Base-by-base conservation (phyloP, 257 asterid species). In the Ligustrum vulgare region DNA sequence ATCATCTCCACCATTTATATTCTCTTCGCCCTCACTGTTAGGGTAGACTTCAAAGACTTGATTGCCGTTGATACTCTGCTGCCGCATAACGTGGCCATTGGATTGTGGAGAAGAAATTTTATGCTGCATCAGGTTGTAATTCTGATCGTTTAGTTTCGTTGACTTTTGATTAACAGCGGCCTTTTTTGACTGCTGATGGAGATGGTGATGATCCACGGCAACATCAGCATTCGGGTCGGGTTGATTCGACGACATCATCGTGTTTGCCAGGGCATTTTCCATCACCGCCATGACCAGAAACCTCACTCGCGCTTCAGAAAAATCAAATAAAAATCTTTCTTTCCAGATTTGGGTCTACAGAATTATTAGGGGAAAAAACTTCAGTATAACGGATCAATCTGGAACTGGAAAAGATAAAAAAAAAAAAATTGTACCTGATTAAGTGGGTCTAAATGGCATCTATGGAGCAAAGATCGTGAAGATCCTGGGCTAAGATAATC, bases 241-340 rank as follows among this genome's bases (percentile, higher is more conserved):
- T 76, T 78, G 87, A 83, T 88, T 89, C 75, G 98, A 76, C 47
- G 93, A 78, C 72, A 87, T 79, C 74, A 82, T 77, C 76, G 80
- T 76, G 87, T 70, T 78, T 25, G 67, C 79, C 70, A 83, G 88
- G 76, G 87, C 93, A 89, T 91, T 91, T 41, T 93, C 98, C 80
- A 89, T 93, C 80, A 93, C 94, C 77, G 98, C 96, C 98, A 93
- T 93, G 94, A 87, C 88, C 78, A 56, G 68, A 73, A 78, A 67
- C 80, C 83, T 80, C 35, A 73, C 82, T 67, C 79, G 72, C 69
- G 25, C 72, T 69, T 47, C 36, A 35, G 12, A 41, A 47, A 39
- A 58, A 51, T 70, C 9, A 8, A 39, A 41, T 10, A 41, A 41
- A 41, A 41, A 41, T 0, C 18, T n/a, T 35, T 12, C 70, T 43